Evolutionary conservation across 2,329 filamentous ascomycete genomes (phyloP).

Genomic region (Scedosporium boydii): DNA sequence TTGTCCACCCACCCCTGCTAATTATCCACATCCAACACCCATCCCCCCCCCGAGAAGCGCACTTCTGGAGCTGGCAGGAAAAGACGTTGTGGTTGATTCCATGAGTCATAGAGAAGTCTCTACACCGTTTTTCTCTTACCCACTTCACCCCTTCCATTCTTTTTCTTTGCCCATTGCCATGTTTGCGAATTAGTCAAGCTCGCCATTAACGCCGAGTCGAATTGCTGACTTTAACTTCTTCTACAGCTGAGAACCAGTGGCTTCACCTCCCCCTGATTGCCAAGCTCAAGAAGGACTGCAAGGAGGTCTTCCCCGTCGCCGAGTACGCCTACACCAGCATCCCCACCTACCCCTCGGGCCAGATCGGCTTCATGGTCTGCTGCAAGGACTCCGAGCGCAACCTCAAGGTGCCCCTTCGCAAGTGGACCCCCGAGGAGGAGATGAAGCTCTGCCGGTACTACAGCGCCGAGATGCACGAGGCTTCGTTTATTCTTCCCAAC

Average conservation of each 20-base stretch:
- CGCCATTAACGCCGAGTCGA: not conserved
- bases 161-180: not conserved
- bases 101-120: not conserved
- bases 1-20: too few species aligned
- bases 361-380: constrained; percentile 99
- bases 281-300: constrained; percentile 93
- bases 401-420: constrained; percentile 75
- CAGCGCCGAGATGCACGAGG: constrained; percentile 93
- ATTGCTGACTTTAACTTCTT: constrained; percentile 4
- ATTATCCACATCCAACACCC: too few species aligned
- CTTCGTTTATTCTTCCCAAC: constrained; percentile 84
- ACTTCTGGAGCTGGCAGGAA: too few species aligned
- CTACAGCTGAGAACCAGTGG: constrained; percentile 95
- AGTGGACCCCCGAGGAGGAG: constrained; percentile 80
- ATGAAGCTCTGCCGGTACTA: constrained; percentile 92
- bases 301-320: constrained; percentile 91
- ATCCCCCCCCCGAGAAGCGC: too few species aligned
- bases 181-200: not conserved
- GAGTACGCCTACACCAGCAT: constrained; percentile 99
- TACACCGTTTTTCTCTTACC: not conserved
- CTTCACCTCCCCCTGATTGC: constrained; percentile 90
- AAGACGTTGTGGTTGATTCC: too few species aligned
- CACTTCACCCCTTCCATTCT: too few species aligned
- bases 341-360: constrained; percentile 95
- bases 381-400: constrained; percentile 83